These are phyloP conservation scores for Aspergillus terreus DNA, from an alignment of 2,329 filamentous ascomycete genomes.

Conservation along the genomic window DNA sequence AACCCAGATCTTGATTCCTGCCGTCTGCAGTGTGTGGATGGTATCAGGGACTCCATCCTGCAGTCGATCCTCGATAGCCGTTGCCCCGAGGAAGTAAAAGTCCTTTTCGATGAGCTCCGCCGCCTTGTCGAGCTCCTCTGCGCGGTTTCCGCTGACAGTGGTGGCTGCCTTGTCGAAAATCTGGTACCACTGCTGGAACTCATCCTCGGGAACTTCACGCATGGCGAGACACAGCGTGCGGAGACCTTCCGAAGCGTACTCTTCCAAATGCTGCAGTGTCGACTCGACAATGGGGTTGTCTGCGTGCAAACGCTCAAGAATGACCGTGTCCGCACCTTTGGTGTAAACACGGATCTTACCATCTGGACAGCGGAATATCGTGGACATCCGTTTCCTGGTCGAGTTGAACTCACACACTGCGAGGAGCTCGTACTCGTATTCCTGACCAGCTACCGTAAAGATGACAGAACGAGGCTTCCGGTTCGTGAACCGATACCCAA, in stretches of 20 bases:
- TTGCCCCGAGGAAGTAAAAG: constrained; percentile 86
- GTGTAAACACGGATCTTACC: constrained; percentile 91
- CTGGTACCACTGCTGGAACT: constrained; percentile 81
- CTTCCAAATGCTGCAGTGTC: constrained; percentile 94
- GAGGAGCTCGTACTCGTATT: constrained; percentile 81
- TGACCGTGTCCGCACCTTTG: constrained; percentile 97
- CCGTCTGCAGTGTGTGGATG: constrained; percentile 92
- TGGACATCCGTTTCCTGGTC: constrained; percentile 94
- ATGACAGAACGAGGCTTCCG: constrained; percentile 86
- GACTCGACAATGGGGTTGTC: constrained; percentile 82
- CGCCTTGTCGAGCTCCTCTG: constrained; percentile 94
- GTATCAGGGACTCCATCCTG: constrained; percentile 98
- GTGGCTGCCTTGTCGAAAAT: constrained; percentile 85
- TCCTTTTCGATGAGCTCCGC: constrained; percentile 93
- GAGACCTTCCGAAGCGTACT: constrained; percentile 94
- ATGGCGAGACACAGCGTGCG: constrained; percentile 92
- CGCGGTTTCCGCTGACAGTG: constrained; percentile 86
- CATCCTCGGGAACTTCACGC: constrained; percentile 85
- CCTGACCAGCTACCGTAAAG: constrained; percentile 68
- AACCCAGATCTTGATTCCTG: constrained; percentile 98
- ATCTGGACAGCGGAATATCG: constrained; percentile 93
- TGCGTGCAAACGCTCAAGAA: constrained; percentile 80
- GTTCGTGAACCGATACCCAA: constrained; percentile 88
- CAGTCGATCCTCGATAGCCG: constrained; percentile 92
- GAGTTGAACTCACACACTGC: constrained; percentile 99